Conservation (phyloP, 1,284 basidiomycete genomes). For the Neonothopanus nambi region DNA sequence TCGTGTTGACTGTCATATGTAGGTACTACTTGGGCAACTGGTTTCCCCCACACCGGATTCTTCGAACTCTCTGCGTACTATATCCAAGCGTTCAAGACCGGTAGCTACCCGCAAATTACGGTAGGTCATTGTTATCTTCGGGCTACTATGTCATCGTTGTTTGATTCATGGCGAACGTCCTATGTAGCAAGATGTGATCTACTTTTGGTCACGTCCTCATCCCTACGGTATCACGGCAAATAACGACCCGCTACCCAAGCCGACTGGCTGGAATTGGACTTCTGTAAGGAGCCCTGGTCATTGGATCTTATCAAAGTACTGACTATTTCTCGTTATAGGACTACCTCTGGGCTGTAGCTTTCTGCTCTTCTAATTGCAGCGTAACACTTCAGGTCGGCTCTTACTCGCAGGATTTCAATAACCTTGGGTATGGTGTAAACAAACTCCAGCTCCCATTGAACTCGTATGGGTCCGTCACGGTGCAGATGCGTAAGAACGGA, state of each 20-base stretch:
- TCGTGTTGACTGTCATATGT: too few relatives aligned
- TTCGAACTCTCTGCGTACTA: slow-evolving; percentile 53
- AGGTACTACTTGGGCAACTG: slow-evolving; percentile 36
- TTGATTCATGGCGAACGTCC: not conserved
- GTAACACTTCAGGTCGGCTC: slow-evolving; percentile 44
- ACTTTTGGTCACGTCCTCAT: slow-evolving; percentile 66
- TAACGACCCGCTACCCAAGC: slow-evolving; percentile 35
- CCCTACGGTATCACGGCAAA: slow-evolving; percentile 43
- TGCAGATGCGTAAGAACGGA: slow-evolving; percentile 5
- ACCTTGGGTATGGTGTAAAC: slow-evolving; percentile 35
- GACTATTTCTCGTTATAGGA: slow-evolving; percentile 34
- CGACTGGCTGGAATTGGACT: slow-evolving; percentile 42
- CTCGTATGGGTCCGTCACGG: not conserved
- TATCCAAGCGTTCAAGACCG: slow-evolving; percentile 63
- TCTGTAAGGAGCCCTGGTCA: slow-evolving; percentile 26
- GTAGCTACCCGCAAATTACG: slow-evolving; percentile 56
- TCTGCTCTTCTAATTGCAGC: slow-evolving; percentile 46
- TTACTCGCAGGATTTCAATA: slow-evolving; percentile 32
- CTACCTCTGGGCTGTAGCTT: slow-evolving; percentile 51
- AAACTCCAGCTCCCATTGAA: slow-evolving; percentile 27
- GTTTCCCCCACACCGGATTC: slow-evolving; percentile 43
- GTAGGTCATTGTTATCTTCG: slow-evolving; percentile 30
- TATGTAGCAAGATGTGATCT: slow-evolving; percentile 50
- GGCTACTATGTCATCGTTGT: slow-evolving; percentile 19
- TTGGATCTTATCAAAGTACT: slow-evolving; percentile 12